Evolutionary conservation across 2,329 filamentous ascomycete species (phyloP), one percentile per base, ranked within the genome.

Genomic region (Hymenoscyphus scutula): DNA sequence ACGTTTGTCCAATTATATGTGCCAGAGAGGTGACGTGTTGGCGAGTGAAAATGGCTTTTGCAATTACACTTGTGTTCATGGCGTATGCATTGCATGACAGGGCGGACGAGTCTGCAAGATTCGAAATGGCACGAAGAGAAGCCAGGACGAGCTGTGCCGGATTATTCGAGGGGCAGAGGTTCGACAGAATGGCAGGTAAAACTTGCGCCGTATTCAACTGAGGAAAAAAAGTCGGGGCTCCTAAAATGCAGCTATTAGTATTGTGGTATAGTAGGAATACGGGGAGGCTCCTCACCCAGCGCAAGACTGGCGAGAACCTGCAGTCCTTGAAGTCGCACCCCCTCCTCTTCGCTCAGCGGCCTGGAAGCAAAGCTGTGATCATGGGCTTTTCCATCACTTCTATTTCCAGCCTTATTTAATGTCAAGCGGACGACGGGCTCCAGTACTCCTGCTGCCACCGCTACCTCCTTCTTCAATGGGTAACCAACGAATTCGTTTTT

Each of bases 401-500:
- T 77, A 69, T 27, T 63, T 76, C 72, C 53, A 74, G 72, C 17
- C 73, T 73, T 72, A 58, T 69, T 71, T 61, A 76, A 75, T 45
- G 89, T 75, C 58, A 85, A 75, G 38, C 80, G 78, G 30, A 85
- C 80, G 56, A 90, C 78, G 37, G 84, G 82, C 59, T 85, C 82
- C 55, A 95, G 76, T 30, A 91, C 80, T 19, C 93, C 93, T 60
- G 85, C 78, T 62, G 80, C 81, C 48, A 97, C 82, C 80, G 89
- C 93, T 62, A 85, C 77, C 76, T 94, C 89, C 77, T 99, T 99
- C 75, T 89, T 88, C 75, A 94, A 88, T 37, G 89, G 83, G 76
- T 98, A 92, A 27, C 95, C 95, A 64, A 97, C 87, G 56, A 96
- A 84, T 66, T 95, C 90, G 76, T 97, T 95, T 79, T 97, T 98